Base-by-base conservation (phyloP, 2,329 filamentous ascomycete species). In the Elsinoe batatas region DNA sequence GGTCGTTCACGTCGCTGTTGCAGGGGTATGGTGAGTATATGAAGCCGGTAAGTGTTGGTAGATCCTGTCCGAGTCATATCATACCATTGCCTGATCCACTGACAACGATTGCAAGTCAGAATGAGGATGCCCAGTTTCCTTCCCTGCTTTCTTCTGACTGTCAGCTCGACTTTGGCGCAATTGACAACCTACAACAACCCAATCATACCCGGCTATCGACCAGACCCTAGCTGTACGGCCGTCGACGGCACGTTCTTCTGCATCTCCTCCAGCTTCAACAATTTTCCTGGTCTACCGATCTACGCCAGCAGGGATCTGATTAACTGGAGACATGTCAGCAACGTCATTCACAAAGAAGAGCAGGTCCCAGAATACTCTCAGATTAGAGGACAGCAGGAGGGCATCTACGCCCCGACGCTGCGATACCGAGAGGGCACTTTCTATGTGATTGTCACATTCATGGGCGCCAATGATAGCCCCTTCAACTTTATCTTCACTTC, bases 401-500 rank as follows among this genome's bases (percentile, higher is more conserved):
- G 73, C 2, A 66, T 74, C n/a, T 74, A 66, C 60, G 73, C 71
- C 0, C 68, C 72, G 1, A 69, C 71, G 1, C 58, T 76, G 18
- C 63, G 73, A 37, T 68, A 69, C 38, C 68, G 71, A 42, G 63
- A 72, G 15, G 71, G 68, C 2, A 67, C 59, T 0, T 74, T 72
- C 58, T 75, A 74, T 58, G 65, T 70, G 59, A 64, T 55, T 64
- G 68, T 55, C 18, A 47, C 43, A 8, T 32, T 32, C 30, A 50
- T 26, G 61, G 37, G 40, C 57, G 62, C 61, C 20, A 62, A 66
- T 58, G 59, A 64, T 11, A 59, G 71, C 55, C 73, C 70, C 67
- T 69, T 72, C n/a, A 37, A 37, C 54, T 73, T 74, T 53, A 72
- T 78, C 53, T 76, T 78, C 64, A 71, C 71, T 37, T 70, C 72